Evolutionary conservation across 495 filamentous ascomycete species (phyloP).

Genomic region (Lepraria neglecta): DNA sequence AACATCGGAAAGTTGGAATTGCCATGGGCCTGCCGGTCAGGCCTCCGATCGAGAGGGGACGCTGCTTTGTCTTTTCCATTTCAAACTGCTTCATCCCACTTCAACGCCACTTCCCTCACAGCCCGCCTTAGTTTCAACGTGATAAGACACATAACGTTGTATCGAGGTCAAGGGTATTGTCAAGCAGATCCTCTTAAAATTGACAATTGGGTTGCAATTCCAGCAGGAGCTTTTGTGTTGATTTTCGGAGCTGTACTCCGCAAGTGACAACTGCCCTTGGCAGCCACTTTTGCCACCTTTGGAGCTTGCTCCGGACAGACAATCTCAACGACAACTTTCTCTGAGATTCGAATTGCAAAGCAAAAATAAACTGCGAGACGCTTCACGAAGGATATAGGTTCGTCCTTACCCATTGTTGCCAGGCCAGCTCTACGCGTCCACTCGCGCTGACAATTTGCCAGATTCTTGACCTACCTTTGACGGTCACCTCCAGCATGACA

Average conservation of each 20-base stretch:
- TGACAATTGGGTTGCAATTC: background rate
- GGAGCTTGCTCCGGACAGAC: background rate
- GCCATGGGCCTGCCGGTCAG: background rate
- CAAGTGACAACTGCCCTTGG: background rate
- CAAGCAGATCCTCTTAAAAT: background rate
- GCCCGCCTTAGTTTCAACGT: too few species aligned
- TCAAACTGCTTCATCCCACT: too few species aligned
- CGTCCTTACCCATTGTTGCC: background rate
- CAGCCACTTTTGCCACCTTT: constrained; percentile 1
- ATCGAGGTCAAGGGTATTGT: background rate
- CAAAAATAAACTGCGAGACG: background rate
- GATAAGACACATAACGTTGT: too few species aligned
- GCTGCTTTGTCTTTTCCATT: background rate
- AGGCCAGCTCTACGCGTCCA: background rate
- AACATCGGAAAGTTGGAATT: too few species aligned
- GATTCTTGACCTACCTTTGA: background rate
- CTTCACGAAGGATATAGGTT: background rate
- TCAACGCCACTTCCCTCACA: too few species aligned
- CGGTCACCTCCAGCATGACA: background rate
- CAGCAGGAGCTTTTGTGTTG: background rate
- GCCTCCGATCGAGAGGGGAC: background rate
- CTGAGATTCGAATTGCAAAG: background rate
- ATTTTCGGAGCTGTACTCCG: background rate
- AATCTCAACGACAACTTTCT: background rate
- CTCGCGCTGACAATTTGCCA: background rate